Percentiles rank a stretch among this genome's conserved stretches.
Conservation (phyloP, 257 asterid genomes). For the Ligustrum vulgare region DNA sequence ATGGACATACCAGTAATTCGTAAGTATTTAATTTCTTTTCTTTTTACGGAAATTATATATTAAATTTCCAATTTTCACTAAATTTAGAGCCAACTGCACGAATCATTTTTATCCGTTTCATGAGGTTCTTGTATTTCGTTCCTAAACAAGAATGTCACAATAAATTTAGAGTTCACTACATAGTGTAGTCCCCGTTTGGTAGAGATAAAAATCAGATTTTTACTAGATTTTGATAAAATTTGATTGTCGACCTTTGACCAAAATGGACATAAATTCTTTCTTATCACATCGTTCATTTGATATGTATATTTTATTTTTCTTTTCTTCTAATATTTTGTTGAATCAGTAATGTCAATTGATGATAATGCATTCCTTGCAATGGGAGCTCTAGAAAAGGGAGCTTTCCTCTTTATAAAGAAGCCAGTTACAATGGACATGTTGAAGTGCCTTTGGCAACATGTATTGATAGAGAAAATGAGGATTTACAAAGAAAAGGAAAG, state of each 20-base stretch:
- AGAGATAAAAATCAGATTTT: too few species aligned
- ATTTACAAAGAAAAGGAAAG: not conserved
- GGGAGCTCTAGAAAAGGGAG: conserved; percentile 7
- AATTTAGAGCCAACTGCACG: not conserved
- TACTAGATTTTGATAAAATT: too few species aligned
- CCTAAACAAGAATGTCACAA: too few species aligned
- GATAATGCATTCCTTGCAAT: not conserved
- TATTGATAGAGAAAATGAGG: not conserved
- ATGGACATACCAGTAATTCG: conserved; percentile 14
- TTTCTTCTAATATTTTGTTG: not conserved
- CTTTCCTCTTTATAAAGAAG: not conserved
- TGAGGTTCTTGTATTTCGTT: too few species aligned
- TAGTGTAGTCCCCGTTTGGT: too few species aligned
- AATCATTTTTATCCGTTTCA: too few species aligned
- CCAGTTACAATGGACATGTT: not conserved
- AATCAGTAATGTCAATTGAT: not conserved
- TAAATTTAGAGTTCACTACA: too few species aligned
- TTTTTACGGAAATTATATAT: not conserved
- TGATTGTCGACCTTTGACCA: too few species aligned
- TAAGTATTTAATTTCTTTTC: not conserved
- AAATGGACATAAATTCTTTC: too few species aligned
- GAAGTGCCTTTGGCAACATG: conserved; percentile 11
- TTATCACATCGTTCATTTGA: too few species aligned
- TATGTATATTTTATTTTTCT: too few species aligned
- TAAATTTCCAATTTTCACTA: too few species aligned